Conservation (phyloP, 2,329 filamentous ascomycete genomes). For the Xylaria polymorpha region DNA sequence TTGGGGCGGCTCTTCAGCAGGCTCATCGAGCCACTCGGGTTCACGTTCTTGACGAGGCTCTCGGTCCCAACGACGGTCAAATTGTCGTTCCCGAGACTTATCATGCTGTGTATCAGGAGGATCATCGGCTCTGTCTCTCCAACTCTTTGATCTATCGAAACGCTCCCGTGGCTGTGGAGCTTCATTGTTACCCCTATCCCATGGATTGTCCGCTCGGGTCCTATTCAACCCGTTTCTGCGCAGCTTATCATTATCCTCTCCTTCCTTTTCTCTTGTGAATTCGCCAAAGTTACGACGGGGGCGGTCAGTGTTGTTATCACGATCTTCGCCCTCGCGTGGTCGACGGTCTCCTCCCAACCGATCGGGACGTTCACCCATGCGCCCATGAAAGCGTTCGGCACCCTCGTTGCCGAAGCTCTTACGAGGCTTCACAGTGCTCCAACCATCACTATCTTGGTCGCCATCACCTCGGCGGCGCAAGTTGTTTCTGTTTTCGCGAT, state of each 20-base stretch:
- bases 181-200: constrained; percentile 72
- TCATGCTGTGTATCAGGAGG: constrained; percentile 53
- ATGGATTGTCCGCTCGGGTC: constrained; percentile 76
- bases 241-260: constrained; percentile 64
- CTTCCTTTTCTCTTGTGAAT: constrained; percentile 59
- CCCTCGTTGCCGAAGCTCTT: constrained; percentile 80
- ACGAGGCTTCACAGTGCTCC: constrained; percentile 78
- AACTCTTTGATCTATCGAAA: constrained; percentile 69
- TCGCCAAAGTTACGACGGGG: constrained; percentile 63
- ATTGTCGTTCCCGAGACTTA: constrained; percentile 68
- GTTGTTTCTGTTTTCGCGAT: constrained; percentile 59
- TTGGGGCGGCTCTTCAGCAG: constrained; percentile 74
- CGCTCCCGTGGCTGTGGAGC: constrained; percentile 59
- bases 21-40: constrained; percentile 90
- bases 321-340: constrained; percentile 57
- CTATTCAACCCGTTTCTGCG: constrained; percentile 74
- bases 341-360: constrained; percentile 56
- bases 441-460: constrained; percentile 75
- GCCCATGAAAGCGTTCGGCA: constrained; percentile 75
- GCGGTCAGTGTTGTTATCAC: constrained; percentile 66
- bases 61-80: constrained; percentile 66
- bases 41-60: constrained; percentile 77
- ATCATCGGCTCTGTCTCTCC: constrained; percentile 65
- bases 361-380: constrained; percentile 66
- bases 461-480: constrained; percentile 65